Base-by-base conservation (phyloP, 176 grass and related monocot genomes). In the Eragrostis nindensis region DNA sequence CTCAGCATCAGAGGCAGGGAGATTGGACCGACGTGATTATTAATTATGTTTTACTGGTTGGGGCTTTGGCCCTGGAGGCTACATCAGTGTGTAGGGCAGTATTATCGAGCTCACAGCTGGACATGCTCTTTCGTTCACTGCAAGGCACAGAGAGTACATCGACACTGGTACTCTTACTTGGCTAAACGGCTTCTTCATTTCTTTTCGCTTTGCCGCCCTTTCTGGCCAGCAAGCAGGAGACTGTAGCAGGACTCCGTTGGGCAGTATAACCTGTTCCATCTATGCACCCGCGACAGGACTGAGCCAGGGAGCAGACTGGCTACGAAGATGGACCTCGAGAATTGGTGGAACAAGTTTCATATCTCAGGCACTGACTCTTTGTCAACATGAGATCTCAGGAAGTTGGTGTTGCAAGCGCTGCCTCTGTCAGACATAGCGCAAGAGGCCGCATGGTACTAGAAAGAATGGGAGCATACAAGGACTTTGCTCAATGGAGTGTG, bases 11-110 rank as follows among this genome's bases (percentile, higher is more conserved):
- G 17, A 39, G 16, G 39, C 27, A 19, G 32, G 6, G 77, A 43
- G 55, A 77, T 1, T 42, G 26, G 7, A 22, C 26, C 41, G 76
- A 29, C 19, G 42, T 89, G 3, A 1, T 32, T 1, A 82, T 91
- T 52, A 89, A 71, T 13, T 94, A 89, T 52, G 4, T 66, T 13
- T 25, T 94, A 15, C 85, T 94, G 19, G 71, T 24, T 21, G 83
- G 64, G 17, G 80, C 89, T 70, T 69, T 94, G 67, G 45, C 73
- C 25, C 26, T 86, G 18, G 83, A 86, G 22, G 17, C 56, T 12
- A 43, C n/a, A 66, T 80, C 67, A 50, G 45, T 72, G 25, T 18
- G 69, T 24, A 66, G 55, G 1, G 75, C 83, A 13, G 0, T 85
- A 3, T 32, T 50, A 0, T 85, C 68, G 0, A 73, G 68, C n/a